Evolutionary conservation across 208 protist species (phyloP), one percentile per base, ranked within the genome.

Genomic region (Endotrypanum monterogeii): DNA sequence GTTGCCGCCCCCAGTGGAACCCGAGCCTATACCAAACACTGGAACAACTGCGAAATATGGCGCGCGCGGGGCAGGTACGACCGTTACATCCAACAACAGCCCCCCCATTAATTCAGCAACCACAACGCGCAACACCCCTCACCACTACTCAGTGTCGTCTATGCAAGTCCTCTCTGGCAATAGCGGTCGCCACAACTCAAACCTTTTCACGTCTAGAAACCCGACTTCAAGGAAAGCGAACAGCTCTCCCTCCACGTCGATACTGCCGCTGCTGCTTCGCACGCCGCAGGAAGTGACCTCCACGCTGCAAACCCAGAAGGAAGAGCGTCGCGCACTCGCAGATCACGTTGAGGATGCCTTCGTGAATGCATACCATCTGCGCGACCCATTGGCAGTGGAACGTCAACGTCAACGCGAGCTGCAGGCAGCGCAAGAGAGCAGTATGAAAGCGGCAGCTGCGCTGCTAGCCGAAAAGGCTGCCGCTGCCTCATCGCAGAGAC

Each of bases 261-360:
- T 37, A 14, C 44, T 68, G n/a, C 51, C 65, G 32, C 41, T 50
- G 44, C 61, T 58, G 32, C 54, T 65, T 41, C 71, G 63, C 50
- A 61, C 65, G 5, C 71, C 71, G 28, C 67, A 79, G 18, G 72
- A 74, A n/a, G 74, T 50, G 3, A 67, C 74, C 6, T 28, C 28
- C 70, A 54, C 52, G 52, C 54, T 73, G 25, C 70, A 61, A 32
- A 62, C 73, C 35, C 77, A 79, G 18, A 73, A 74, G n/a, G 76
- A 88, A 63, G 44, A 50, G n/a, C 81, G 80, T 54, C 80, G 57
- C 28, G 25, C 60, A 41, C 9, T 86, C 9, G 72, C 79, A 9
- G 68, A 85, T 12, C 83, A 92, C 41, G 67, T 95, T 30, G 78
- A 89, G 28, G 78, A 93, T 16, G 76, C 71, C 23, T 95, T 95